Conservation (phyloP, 495 filamentous ascomycete species). For the Xylaria sp. region DNA sequence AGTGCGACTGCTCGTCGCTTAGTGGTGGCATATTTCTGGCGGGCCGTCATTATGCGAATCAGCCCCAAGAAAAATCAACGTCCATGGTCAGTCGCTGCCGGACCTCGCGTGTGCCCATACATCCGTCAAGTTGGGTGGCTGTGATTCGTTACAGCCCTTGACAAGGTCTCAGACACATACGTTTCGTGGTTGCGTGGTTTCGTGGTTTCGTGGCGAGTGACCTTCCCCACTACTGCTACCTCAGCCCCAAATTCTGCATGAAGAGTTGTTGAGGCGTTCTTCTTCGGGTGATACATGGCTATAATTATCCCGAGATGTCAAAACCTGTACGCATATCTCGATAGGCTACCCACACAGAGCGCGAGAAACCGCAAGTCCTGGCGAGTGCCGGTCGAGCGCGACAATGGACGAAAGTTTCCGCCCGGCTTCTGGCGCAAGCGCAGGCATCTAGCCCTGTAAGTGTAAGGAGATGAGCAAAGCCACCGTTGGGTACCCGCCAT, state of each 20-base stretch:
- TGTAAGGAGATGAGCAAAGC: constrained; percentile 11
- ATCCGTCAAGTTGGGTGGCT: neutral
- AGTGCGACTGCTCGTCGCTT: constrained; percentile 8
- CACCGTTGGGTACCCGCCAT: constrained; percentile 24
- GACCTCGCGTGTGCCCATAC: constrained; percentile 8
- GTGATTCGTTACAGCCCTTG: constrained; percentile 24
- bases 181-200: no score
- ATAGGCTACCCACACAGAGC: neutral
- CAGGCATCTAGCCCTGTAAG: constrained; percentile 1
- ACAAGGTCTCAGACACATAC: constrained; percentile 2
- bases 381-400: constrained; percentile 3
- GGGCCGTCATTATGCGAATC: constrained; percentile 19
- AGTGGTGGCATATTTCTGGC: constrained; percentile 11
- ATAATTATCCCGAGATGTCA: neutral
- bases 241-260: constrained; percentile 16
- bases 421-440: constrained; percentile 21
- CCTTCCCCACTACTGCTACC: constrained; percentile 20
- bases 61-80: constrained; percentile 1
- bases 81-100: no score
- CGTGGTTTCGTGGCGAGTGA: constrained; percentile 8
- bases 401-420: constrained; percentile 19
- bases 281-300: neutral
- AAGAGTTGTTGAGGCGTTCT: neutral
- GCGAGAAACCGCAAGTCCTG: neutral
- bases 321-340: neutral